These are phyloP conservation scores for Shiraia sp. DNA, from an alignment of 2,329 filamentous ascomycete genomes.

Conservation along the genomic window DNA sequence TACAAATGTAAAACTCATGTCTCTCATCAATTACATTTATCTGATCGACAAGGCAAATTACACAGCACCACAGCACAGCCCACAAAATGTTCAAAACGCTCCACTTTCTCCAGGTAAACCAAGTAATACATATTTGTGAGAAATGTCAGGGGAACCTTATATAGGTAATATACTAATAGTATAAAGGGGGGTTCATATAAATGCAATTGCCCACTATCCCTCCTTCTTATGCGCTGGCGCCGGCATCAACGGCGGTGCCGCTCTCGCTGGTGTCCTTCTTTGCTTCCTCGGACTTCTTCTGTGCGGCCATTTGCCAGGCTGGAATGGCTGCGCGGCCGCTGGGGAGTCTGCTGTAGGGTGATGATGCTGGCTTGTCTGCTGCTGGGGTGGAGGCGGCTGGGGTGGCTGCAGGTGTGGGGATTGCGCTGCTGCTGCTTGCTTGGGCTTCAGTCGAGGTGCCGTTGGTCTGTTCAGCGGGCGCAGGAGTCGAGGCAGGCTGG, in stretches of 20 bases:
- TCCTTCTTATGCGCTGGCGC: constrained; percentile 25
- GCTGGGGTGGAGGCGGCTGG: constrained; percentile 25
- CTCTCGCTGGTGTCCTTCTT: constrained; percentile 49
- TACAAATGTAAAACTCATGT: too few relatives aligned
- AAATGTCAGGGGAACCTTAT: too few relatives aligned
- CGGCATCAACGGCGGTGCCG: constrained; percentile 40
- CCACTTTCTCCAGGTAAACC: too few relatives aligned
- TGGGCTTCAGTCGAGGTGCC: constrained; percentile 22
- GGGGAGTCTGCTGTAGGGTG: constrained; percentile 37
- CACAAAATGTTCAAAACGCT: too few relatives aligned
- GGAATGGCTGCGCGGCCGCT: constrained; percentile 52
- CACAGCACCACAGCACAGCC: too few relatives aligned
- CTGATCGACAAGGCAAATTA: too few relatives aligned
- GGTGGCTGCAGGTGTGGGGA: constrained; percentile 10
- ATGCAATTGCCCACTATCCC: too few relatives aligned
- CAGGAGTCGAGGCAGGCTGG: constrained; percentile 16
- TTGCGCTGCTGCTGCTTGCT: constrained; percentile 14
- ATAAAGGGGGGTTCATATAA: too few relatives aligned
- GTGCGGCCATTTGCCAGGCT: constrained; percentile 58
- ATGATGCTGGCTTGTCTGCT: constrained; percentile 34
- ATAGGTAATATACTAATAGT: too few relatives aligned
- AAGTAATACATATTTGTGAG: too few relatives aligned
- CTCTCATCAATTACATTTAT: too few relatives aligned
- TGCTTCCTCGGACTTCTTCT: constrained; percentile 50
- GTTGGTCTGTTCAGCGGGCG: constrained; percentile 26